These are phyloP conservation scores for Veloboletus limbatus DNA, from an alignment of 1,284 basidiomycete genomes.

Conservation along the genomic window DNA sequence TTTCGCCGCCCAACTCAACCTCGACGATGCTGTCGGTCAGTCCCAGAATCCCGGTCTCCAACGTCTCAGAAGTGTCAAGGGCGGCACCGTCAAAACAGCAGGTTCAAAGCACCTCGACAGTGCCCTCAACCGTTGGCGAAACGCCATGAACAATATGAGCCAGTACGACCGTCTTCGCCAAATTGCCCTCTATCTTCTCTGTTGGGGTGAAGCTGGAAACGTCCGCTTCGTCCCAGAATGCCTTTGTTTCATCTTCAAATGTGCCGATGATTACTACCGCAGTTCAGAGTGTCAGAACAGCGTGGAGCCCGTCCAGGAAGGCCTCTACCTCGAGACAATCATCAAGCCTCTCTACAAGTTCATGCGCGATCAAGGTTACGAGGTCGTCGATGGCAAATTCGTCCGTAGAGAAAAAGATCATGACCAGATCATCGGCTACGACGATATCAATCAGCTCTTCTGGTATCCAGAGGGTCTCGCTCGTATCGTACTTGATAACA, in stretches of 20 bases:
- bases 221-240: conserved; percentile 97
- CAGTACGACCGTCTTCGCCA: conserved; percentile 97
- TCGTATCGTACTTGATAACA: conserved; percentile 86
- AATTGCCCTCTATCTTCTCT: conserved; percentile 92
- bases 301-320: conserved; percentile 92
- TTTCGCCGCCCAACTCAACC: conserved; percentile 97
- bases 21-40: conserved; percentile 97
- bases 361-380: conserved; percentile 97
- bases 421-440: conserved; percentile 95
- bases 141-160: conserved; percentile 99
- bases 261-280: conserved; percentile 99
- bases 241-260: conserved; percentile 99
- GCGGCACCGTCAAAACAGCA: conserved; percentile 49
- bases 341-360: conserved; percentile 96
- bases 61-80: conserved; percentile 83
- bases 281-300: conserved; percentile 97
- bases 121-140: conserved; percentile 92
- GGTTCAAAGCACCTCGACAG: conserved; percentile 88
- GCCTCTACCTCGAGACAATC: conserved; percentile 88
- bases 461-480: conserved; percentile 99
- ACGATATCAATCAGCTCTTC: conserved; percentile 99
- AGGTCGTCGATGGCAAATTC: conserved; percentile 94
- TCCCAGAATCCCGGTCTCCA: conserved; percentile 91
- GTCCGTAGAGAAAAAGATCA: conserved; percentile 94
- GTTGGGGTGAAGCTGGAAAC: conserved; percentile 98